Evolutionary conservation across 2,329 filamentous ascomycete species (phyloP).

Genomic region (Alternaria arbusti): DNA sequence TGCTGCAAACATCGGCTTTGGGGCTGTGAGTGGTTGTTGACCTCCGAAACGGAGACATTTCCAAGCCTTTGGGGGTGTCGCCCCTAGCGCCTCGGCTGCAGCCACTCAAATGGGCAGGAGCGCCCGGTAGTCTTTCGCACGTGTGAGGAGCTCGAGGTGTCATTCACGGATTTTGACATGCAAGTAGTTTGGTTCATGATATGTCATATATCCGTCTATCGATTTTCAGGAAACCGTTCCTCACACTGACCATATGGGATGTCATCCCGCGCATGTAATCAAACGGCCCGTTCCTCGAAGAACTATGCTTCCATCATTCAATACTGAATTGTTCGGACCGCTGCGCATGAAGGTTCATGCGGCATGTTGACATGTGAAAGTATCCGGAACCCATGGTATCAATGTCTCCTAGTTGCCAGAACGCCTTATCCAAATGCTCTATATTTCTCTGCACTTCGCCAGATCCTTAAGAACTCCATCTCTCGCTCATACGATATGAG

Average conservation of each 20-base stretch:
- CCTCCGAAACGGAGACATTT: slow-evolving; percentile 22
- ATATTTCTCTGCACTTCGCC: background rate
- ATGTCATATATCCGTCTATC: background rate
- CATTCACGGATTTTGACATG: slow-evolving; percentile 15
- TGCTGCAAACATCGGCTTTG: slow-evolving; percentile 22
- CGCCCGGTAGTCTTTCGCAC: slow-evolving; percentile 21
- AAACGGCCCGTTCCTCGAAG: slow-evolving; percentile 5
- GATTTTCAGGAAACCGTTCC: background rate
- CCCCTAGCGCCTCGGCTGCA: slow-evolving; percentile 26
- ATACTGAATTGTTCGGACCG: background rate
- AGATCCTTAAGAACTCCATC: background rate
- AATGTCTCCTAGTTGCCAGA: background rate
- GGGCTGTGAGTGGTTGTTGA: slow-evolving; percentile 33
- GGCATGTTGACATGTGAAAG: background rate
- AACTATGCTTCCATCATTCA: background rate
- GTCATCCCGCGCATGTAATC: background rate
- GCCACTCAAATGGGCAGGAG: slow-evolving; percentile 23
- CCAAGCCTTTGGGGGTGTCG: slow-evolving; percentile 8
- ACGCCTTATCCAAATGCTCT: background rate
- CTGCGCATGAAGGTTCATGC: background rate
- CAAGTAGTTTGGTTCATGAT: background rate
- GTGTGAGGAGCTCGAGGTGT: slow-evolving; percentile 15
- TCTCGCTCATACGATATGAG: slow-evolving; percentile 30
- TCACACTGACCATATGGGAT: slow-evolving; percentile 8
- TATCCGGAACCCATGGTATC: background rate